A percentile compares a stretch with the other conserved stretches of the same genome.
Conservation (phyloP, 768 basidiomycete species). For the Rhizopogon sp. region DNA sequence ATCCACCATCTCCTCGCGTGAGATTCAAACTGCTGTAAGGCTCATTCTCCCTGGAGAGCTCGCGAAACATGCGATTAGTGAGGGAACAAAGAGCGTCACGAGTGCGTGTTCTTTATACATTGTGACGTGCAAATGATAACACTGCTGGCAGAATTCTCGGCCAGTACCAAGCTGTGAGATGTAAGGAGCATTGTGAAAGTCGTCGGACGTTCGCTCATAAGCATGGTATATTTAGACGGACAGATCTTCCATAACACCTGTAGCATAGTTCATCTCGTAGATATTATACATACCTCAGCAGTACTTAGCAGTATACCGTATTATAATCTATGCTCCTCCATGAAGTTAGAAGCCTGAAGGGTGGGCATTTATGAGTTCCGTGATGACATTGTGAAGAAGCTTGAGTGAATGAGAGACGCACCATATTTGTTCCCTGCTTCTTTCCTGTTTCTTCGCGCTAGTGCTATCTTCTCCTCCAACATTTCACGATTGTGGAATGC, state of each 20-base stretch:
- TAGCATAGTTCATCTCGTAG: slow-evolving; percentile 18
- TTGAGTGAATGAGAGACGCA: slow-evolving; percentile 25
- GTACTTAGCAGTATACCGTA: neutral
- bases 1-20: slow-evolving; percentile 69
- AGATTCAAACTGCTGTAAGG: slow-evolving; percentile 67
- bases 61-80: slow-evolving; percentile 72
- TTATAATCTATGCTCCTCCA: neutral
- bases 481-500: slow-evolving; percentile 82
- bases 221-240: neutral
- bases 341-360: slow-evolving; percentile 17
- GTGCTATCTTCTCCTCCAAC: slow-evolving; percentile 79
- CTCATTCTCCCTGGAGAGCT: slow-evolving; percentile 69
- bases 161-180: neutral
- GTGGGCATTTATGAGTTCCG: neutral
- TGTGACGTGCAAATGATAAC: slow-evolving; percentile 1
- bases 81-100: slow-evolving; percentile 65
- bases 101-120: slow-evolving; percentile 13
- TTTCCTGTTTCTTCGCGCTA: slow-evolving; percentile 78
- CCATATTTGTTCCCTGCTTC: slow-evolving; percentile 93
- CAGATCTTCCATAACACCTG: slow-evolving; percentile 5
- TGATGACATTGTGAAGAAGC: no score
- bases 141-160: slow-evolving; percentile 20
- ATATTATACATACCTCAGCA: slow-evolving; percentile 13
- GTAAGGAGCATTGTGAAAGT: no score
- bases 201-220: neutral